Base-by-base conservation (phyloP, 345 rosid genomes). In the Arabis hirsuta region DNA sequence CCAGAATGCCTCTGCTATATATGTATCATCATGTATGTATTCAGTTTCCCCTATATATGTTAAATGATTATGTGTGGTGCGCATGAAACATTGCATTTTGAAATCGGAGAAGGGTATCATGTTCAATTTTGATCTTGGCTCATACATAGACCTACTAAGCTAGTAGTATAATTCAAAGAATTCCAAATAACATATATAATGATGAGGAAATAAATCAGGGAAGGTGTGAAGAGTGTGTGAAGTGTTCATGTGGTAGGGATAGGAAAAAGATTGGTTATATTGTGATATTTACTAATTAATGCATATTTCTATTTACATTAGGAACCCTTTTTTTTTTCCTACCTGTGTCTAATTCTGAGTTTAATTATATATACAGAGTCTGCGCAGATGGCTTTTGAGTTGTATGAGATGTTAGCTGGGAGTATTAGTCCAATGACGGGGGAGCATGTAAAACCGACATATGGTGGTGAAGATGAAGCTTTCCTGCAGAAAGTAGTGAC, bases 1-100 rank as follows among this genome's bases (percentile, higher is more conserved):
- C 98, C 98, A 9, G 96, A 92, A 74, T 92, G 98, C 78, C 85
- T 92, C 51, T 92, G 95, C 79, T 92, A 88, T 67, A 88, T 16
- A 16, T 92, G 39, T 90, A 92, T 76, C 98, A 92, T 76, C 98
- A 90, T 78, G 98, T 92, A 86, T 67, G 88, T 32, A 22, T 24
- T 32, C 50, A 70, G 42, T n/a, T 7, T 41, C 8, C 47, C 54
- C 44, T 31, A 12, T 19, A 51, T 27, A 27, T 27, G 12, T 48
- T 1, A 42, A 19, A 29, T 43, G 32, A 41, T 54, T 58, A 6
- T 6, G 10, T 6, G 10, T 42, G 32, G 55, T 26, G 9, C 13
- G 12, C 59, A 4, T 65, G 57, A 50, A 64, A 20, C 38, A 13
- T 36, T 51, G 24, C 57, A 34, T 10, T 46, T 48, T 19, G 10